A percentile compares a stretch with the other conserved stretches of the same genome.
phyloP scores from a whole-genome alignment of 345 rosid species.

The Brassica incana region DNA sequence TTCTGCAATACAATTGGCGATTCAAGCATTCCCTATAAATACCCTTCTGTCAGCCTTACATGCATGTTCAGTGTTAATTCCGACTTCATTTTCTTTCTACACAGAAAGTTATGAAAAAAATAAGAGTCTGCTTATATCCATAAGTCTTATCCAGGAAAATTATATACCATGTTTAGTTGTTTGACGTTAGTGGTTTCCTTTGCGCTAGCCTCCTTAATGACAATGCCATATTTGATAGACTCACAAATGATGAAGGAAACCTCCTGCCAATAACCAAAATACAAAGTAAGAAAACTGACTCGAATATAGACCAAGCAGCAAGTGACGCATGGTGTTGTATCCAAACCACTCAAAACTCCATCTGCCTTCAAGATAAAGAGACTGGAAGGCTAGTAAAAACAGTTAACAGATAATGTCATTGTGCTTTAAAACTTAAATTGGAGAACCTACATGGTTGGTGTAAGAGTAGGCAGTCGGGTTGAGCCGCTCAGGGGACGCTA shows the following conservation, averaged over 20 bases:
- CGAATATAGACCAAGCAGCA: background rate
- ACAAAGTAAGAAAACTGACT: background rate
- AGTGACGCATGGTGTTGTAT: background rate
- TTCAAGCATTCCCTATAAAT: no score
- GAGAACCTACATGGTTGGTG: no score
- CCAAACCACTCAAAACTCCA: background rate
- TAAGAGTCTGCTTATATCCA: background rate
- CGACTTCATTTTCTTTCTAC: background rate
- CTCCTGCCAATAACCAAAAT: background rate
- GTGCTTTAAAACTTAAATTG: no score
- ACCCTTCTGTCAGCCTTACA: background rate
- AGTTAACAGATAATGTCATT: no score
- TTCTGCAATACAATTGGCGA: no score
- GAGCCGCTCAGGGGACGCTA: no score
- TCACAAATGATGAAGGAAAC: background rate
- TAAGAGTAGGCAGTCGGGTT: no score
- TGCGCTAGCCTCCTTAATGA: background rate
- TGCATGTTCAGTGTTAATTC: background rate
- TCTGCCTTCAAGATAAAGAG: background rate
- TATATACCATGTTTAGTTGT: background rate
- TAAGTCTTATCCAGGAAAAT: background rate
- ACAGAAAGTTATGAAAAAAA: background rate
- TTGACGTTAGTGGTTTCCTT: background rate
- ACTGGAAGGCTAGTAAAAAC: background rate
- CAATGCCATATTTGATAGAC: background rate